Evolutionary conservation across 2,329 filamentous ascomycete genomes (phyloP), one percentile per base, ranked within the genome.

Genomic region (Diaporthe citrichinensis): DNA sequence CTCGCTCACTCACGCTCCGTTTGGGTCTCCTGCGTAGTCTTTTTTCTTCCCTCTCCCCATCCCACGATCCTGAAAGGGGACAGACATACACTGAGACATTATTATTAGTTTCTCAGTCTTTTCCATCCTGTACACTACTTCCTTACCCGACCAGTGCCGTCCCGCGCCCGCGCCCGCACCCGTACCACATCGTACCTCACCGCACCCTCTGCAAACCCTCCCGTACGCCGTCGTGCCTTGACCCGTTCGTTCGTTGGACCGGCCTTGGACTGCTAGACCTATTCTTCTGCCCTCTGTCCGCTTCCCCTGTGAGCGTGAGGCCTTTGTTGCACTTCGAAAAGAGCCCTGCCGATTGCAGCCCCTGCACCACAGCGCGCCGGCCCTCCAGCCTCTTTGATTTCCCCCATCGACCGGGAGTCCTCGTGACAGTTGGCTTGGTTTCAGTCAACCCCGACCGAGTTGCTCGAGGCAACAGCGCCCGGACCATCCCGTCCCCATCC

Each of bases 311-410:
- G 61, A 44, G 25, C 20, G 5, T 25, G 71, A 65, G 61, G 71
- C 59, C 71, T 73, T 73, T 73, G 71, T 73, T 65, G 31, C n/a
- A 36, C 49, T 9, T 41, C 68, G 36, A 51, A 57, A 49, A 9
- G 28, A 72, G 57, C 57, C 23, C 57, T 31, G 41, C 44, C 71
- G 57, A 51, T 62, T 62, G 57, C 57, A 72, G 57, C 46, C 34
- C 57, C 67, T 41, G 49, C n/a, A 49, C 61, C 71, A 62, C 44
- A 72, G 49, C 58, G 34, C 58, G 49, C 44, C 44, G 28, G 49
- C 53, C 46, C 58, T 62, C 71, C 71, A 65, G 71, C 71, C 71
- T 57, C 71, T 65, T 73, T 65, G 58, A 73, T 73, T 73, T 69
- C 17, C 49, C 6, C 41, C 65, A 41, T 41, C 49, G n/a, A 36